Percentiles rank a stretch among this genome's conserved stretches.
Conservation (phyloP, 192 early-diverging fungal genomes). For the Umbelopsis sp. region DNA sequence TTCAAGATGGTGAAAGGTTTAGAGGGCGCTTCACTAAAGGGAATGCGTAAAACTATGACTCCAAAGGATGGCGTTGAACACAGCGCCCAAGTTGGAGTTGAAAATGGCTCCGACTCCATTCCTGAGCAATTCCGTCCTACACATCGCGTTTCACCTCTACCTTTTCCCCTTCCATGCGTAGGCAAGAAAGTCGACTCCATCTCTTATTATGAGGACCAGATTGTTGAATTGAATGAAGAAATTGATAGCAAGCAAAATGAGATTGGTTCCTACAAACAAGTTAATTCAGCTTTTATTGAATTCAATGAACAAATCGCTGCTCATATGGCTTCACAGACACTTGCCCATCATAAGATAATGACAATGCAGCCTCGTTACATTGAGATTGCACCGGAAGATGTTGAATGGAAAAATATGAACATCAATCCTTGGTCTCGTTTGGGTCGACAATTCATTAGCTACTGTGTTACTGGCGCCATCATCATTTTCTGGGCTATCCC, state of each 20-base stretch:
- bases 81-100: conserved; percentile 23
- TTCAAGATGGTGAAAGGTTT: conserved; percentile 49
- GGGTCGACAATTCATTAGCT: conserved; percentile 57
- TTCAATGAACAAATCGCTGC: conserved; percentile 77
- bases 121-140: conserved; percentile 54
- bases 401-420: conserved; percentile 83
- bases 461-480: conserved; percentile 55
- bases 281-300: conserved; percentile 80
- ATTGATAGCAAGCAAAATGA: conserved; percentile 47
- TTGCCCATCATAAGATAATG: conserved; percentile 63
- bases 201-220: conserved; percentile 42
- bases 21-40: conserved; percentile 42
- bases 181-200: conserved; percentile 73
- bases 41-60: background rate
- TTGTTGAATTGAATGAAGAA: conserved; percentile 47
- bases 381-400: conserved; percentile 70
- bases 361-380: conserved; percentile 66
- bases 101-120: conserved; percentile 21
- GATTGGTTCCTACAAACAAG: conserved; percentile 28
- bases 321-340: conserved; percentile 75
- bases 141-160: conserved; percentile 50
- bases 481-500: conserved; percentile 76
- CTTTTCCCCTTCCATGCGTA: conserved; percentile 44
- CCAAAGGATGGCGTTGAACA: conserved; percentile 15
- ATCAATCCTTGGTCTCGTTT: conserved; percentile 53